Base-by-base conservation (phyloP, 257 asterid species). In the Forsythia suspensa region DNA sequence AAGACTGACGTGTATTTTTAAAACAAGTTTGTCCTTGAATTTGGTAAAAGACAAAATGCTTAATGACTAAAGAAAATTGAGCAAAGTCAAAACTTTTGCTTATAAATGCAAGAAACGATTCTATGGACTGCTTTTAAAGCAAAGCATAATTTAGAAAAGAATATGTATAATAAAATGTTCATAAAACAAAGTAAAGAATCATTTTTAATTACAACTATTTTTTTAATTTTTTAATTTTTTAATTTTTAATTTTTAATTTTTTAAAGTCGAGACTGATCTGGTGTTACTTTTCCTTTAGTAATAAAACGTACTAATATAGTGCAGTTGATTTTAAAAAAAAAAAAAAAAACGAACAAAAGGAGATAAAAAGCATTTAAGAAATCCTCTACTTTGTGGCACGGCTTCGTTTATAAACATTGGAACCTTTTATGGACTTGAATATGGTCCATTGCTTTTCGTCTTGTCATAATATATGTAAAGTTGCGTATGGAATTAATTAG, bases 331-430 rank as follows among this genome's bases (percentile, higher is more conserved):
- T 24, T 24, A 24, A 24, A 24, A 24, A 24, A 24, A 29, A 29
- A 29, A 29, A 29, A 29, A 29, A 29, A 29, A 29, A 29, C 34
- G 38, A 21, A 11, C 16, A 1, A 10, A 11, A 34, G 39, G 42
- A 37, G 6, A 40, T 69, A 29, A 69, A 29, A 81, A 80, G 61
- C 79, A 29, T 29, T 29, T 24, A 24, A 24, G 24, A 79, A 66
- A 51, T 70, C 73, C 82, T 82, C 74, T 82, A 59, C 82, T 77
- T 74, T 77, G 40, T 41, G 67, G 12, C 57, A 82, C 88, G 88
- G 88, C 77, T 86, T 82, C 90, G 85, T 79, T 86, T 86, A 57
- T 80, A 67, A 77, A 67, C 88, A 82, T 73, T 39, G 70, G 82
- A 59, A 40, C 76, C 40, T 74, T 83, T 57, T 59, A 20, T 51